Evolutionary conservation across 192 early-diverging fungal species (phyloP), one percentile per base, ranked within the genome.

Genomic region (Mortierella hygrophila): DNA sequence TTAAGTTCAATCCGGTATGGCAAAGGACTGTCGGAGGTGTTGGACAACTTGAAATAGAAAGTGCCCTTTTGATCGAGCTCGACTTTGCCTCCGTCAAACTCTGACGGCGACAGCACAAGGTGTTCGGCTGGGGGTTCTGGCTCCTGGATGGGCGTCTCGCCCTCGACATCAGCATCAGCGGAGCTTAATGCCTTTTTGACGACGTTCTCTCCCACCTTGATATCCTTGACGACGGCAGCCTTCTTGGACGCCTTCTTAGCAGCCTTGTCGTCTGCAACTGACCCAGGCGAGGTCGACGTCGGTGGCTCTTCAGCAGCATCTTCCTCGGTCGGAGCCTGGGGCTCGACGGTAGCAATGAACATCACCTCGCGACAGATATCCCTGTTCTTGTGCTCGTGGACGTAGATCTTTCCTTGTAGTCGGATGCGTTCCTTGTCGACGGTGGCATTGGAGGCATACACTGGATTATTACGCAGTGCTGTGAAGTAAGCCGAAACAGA

Each of bases 311-410:
- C 73, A 26, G 46, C n/a, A 44, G 26, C 35, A 42, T 69, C 41
- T 18, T 2, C 40, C 18, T n/a, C 44, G 8, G 46, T 29, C 0
- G 44, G 26, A 21, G 63, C 32, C 21, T 44, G 55, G 54, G 76
- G 68, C 23, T 86, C 95, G 3, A 95, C 90, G 16, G 80, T 86
- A 20, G 94, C 91, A 29, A 83, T 88, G 72, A 95, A 96, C 6
- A 89, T 65, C 37, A 97, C 91, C 44, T 90, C 92, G 55, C 95
- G 96, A 73, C 92, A 89, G 46, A 93, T 89, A 89, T 97, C 96
- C 1, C 93, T 93, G 82, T 97, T 97, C 88, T 95, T 97, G 79
- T 95, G 92, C 79, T 97, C 95, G 74, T 96, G 94, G 20, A 95
- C 92, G 78, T 93, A 94, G 1, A 97, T 88, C 72, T 88, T 83